Base-by-base conservation (phyloP, 345 rosid species). In the Schrenkiella parvula region DNA sequence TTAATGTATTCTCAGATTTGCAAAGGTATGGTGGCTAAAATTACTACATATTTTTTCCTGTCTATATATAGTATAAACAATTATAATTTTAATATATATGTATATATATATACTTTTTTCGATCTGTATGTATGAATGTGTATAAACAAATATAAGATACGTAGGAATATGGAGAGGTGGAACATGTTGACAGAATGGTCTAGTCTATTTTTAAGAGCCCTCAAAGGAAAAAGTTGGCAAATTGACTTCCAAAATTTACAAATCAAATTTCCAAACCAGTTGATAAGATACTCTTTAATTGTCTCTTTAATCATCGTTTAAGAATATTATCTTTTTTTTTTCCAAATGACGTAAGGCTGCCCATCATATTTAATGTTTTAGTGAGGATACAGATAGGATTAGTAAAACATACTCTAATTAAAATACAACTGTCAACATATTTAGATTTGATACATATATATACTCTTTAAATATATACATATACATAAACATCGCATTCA, bases 141-240 rank as follows among this genome's bases (percentile, higher is more conserved):
- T n/a, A n/a, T n/a, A n/a, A n/a, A n/a, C n/a, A n/a, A n/a, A n/a
- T 54, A 26, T 41, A 6, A 57, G 11, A 74, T 66, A 38, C 52
- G 52, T 38, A 58, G 23, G 67, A 74, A 68, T 12, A 62, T 46
- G 51, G 64, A 22, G 79, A 75, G 64, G 64, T 75, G 74, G 39
- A 68, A 68, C 79, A 68, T 75, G 70, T 26, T 75, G 79, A 60
- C 70, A 61, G 58, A 68, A 61, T 65, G 63, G 69, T 67, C 73
- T 74, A 50, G 34, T 65, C 71, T 73, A 46, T 44, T 29, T 32
- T n/a, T n/a, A n/a, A n/a, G n/a, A n/a, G n/a, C 53, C 38, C 32
- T 64, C 32, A 0, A 42, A 46, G 61, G 41, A 52, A 62, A 68
- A 52, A 34, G 51, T 60, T 68, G 79, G 44, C 74, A 42, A 58